phyloP scores from a whole-genome alignment of 2,329 filamentous ascomycete genomes.

The Aspergillus candidus region DNA sequence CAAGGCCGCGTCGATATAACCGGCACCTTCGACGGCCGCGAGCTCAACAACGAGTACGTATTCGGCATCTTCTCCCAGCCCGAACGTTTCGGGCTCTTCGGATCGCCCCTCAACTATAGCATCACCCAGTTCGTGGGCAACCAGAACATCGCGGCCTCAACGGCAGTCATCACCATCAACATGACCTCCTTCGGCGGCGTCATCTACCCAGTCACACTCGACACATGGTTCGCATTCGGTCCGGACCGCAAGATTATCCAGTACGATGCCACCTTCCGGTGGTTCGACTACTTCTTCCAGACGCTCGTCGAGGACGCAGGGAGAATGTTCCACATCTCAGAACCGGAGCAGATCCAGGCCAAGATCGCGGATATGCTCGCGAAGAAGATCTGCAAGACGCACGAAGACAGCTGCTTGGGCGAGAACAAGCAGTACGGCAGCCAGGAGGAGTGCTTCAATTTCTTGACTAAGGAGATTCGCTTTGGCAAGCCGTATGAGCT shows the following conservation, averaged over 20 bases:
- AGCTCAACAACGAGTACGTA: constrained; percentile 12
- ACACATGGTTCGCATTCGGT: constrained; percentile 20
- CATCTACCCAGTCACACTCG: constrained; percentile 17
- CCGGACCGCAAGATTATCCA: constrained; percentile 11
- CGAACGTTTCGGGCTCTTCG: constrained; percentile 13
- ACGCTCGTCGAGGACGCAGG: constrained; percentile 1
- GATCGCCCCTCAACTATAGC: constrained; percentile 19
- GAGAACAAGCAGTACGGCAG: constrained; percentile 18
- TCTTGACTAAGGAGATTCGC: constrained; percentile 13
- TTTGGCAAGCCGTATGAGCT: constrained; percentile 23
- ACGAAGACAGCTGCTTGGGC: constrained; percentile 16
- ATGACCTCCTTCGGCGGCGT: constrained; percentile 16
- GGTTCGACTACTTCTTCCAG: constrained; percentile 14
- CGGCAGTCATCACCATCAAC: constrained; percentile 21
- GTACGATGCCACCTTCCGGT: constrained; percentile 17
- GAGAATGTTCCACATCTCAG: constrained; percentile 14
- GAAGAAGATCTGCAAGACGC: constrained; percentile 15
- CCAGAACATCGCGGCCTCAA: constrained; percentile 16
- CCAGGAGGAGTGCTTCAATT: constrained; percentile 13
- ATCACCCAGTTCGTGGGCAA: constrained; percentile 22
- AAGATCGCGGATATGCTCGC: constrained; percentile 11
- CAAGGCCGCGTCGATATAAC: constrained; percentile 20
- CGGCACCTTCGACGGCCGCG: constrained; percentile 7
- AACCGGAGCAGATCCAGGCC: neutral
- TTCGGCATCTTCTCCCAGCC: constrained; percentile 22